phyloP scores from a whole-genome alignment of 2,329 filamentous ascomycete genomes.

The Capronia americana region DNA sequence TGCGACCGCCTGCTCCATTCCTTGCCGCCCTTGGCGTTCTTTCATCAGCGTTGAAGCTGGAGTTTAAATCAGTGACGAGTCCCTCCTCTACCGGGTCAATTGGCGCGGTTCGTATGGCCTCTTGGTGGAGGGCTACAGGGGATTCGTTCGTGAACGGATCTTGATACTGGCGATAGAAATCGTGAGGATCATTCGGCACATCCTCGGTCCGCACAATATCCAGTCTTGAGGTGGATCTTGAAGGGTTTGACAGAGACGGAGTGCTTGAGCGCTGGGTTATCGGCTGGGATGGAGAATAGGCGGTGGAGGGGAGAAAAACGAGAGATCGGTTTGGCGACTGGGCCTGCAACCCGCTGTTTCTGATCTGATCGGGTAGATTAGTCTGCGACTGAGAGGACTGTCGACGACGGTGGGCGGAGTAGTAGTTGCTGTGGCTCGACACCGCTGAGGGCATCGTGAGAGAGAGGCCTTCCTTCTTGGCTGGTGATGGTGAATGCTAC shows the following conservation, averaged over 20 bases:
- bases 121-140: slow-evolving; percentile 42
- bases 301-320: slow-evolving; percentile 37
- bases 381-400: slow-evolving; percentile 39
- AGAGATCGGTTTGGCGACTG: slow-evolving; percentile 33
- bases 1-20: slow-evolving; percentile 20
- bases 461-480: slow-evolving; percentile 34
- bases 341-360: slow-evolving; percentile 22
- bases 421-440: slow-evolving; percentile 33
- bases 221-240: slow-evolving; percentile 19
- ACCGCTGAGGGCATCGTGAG: slow-evolving; percentile 37
- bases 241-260: slow-evolving; percentile 28
- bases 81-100: slow-evolving; percentile 19
- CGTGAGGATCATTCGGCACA: slow-evolving; percentile 55
- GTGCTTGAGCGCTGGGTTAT: slow-evolving; percentile 29
- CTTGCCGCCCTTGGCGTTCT: slow-evolving; percentile 6
- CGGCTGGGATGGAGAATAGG: slow-evolving; percentile 40
- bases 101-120: slow-evolving; percentile 34
- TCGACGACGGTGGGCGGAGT: slow-evolving; percentile 35
- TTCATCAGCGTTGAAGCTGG: slow-evolving; percentile 33
- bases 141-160: slow-evolving; percentile 44
- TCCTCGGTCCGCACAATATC: slow-evolving; percentile 37
- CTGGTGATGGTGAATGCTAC: slow-evolving; percentile 30
- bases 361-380: slow-evolving; percentile 33
- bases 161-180: slow-evolving; percentile 58
- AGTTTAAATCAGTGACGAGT: slow-evolving; percentile 21